Evolutionary conservation across 805 yeast genomes (phyloP).

Genomic region (Candida nitratophila): DNA sequence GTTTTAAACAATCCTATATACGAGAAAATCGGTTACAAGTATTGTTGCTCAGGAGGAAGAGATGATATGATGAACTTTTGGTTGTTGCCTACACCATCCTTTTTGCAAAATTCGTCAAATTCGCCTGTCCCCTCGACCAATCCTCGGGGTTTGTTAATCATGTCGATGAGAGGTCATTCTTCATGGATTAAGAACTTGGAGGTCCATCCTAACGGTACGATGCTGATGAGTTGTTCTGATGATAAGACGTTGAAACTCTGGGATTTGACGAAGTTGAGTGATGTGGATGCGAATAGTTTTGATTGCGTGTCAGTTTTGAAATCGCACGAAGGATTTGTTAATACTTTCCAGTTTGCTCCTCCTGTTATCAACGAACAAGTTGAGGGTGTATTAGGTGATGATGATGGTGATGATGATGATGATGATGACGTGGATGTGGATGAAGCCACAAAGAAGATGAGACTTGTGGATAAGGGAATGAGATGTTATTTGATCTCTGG

Average conservation of each 20-base stretch:
- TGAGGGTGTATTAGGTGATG: too few relatives aligned
- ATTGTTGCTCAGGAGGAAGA: constrained; percentile 72
- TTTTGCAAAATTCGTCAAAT: constrained; percentile 48
- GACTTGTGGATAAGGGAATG: constrained; percentile 37
- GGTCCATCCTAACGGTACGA: constrained; percentile 72
- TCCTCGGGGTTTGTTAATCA: constrained; percentile 53
- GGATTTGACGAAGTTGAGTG: constrained; percentile 43
- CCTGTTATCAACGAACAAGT: constrained; percentile 22
- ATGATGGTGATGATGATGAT: constrained; percentile 1
- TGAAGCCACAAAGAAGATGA: constrained; percentile 11
- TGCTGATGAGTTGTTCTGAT: constrained; percentile 67
- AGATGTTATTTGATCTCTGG: constrained; percentile 62
- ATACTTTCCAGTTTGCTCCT: constrained; percentile 48
- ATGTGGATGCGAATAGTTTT: not conserved
- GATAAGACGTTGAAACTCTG: constrained; percentile 72
- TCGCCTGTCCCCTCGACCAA: constrained; percentile 49
- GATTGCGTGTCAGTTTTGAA: constrained; percentile 38
- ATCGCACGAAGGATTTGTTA: constrained; percentile 75
- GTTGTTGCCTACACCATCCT: constrained; percentile 63
- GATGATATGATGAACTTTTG: constrained; percentile 71
- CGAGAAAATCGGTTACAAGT: constrained; percentile 49
- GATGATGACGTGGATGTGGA: constrained; percentile 5
- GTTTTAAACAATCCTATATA: constrained; percentile 18
- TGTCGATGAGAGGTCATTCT: constrained; percentile 63
- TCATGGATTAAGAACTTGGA: constrained; percentile 76